A percentile compares a stretch with the other conserved stretches of the same genome.
phyloP scores from a whole-genome alignment of 495 filamentous ascomycete species.

The Amorphotheca resinae region DNA sequence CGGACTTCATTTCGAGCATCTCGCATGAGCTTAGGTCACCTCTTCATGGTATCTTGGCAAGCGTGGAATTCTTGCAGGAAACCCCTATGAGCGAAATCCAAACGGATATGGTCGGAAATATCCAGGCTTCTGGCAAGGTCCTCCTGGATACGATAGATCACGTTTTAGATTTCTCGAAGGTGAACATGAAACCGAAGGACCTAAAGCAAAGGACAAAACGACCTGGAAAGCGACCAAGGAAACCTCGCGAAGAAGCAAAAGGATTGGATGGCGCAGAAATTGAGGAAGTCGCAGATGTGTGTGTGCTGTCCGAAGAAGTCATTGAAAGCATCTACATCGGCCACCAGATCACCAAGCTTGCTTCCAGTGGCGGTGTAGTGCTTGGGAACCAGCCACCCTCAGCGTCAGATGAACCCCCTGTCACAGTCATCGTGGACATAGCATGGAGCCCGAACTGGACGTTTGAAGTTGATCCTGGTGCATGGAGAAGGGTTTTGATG shows the following conservation, averaged over 20 bases:
- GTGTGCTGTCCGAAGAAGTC: slow-evolving; percentile 28
- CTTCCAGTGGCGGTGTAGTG: slow-evolving; percentile 1
- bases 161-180: slow-evolving; percentile 53
- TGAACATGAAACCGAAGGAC: slow-evolving; percentile 29
- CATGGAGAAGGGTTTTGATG: slow-evolving; percentile 32
- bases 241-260: background rate
- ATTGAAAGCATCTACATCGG: slow-evolving; percentile 32
- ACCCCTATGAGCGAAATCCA: slow-evolving; percentile 39
- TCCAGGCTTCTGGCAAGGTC: slow-evolving; percentile 63
- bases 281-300: slow-evolving; percentile 23
- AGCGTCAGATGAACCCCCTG: slow-evolving; percentile 8
- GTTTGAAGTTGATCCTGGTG: slow-evolving; percentile 29
- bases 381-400: slow-evolving; percentile 7
- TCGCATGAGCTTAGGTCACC: slow-evolving; percentile 72
- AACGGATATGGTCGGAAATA: slow-evolving; percentile 51
- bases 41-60: slow-evolving; percentile 45
- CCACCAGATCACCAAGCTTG: slow-evolving; percentile 19
- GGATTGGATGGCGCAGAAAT: slow-evolving; percentile 6
- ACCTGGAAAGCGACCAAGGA: slow-evolving; percentile 10
- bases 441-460: slow-evolving; percentile 22
- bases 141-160: slow-evolving; percentile 72
- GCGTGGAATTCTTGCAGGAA: slow-evolving; percentile 55
- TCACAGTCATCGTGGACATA: slow-evolving; percentile 29
- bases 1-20: slow-evolving; percentile 58
- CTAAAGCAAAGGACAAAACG: slow-evolving; percentile 1